phyloP scores from a whole-genome alignment of 2,329 filamentous ascomycete genomes.

The Didymella exigua region DNA sequence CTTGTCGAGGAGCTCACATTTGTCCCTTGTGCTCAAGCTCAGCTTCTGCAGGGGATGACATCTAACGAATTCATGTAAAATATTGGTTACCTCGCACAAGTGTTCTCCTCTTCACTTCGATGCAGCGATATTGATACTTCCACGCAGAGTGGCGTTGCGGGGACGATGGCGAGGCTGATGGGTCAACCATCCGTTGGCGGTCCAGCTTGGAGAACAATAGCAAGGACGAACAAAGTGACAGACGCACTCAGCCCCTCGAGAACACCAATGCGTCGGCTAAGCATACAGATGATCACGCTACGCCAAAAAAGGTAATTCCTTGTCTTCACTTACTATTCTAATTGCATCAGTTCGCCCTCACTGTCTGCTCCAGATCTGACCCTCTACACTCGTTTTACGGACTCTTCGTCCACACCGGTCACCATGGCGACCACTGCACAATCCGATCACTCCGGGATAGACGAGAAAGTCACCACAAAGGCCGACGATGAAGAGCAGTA shows the following conservation, averaged over 20 bases:
- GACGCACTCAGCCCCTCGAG: constrained; percentile 13
- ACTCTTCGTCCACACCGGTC: not conserved
- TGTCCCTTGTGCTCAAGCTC: not conserved
- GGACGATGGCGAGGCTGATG: not conserved
- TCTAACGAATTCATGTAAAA: constrained; percentile 10
- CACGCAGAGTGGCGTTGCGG: not conserved
- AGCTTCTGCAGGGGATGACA: not conserved
- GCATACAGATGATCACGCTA: constrained; percentile 17
- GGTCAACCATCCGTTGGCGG: not conserved
- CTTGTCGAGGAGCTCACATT: not conserved
- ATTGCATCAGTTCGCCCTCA: constrained; percentile 6
- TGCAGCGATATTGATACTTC: not conserved
- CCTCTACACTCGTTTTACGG: not conserved
- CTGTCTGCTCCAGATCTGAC: not conserved
- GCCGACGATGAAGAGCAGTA: constrained; percentile 30
- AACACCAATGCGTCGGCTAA: constrained; percentile 3
- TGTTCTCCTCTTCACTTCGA: not conserved
- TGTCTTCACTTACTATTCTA: constrained; percentile 16
- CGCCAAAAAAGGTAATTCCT: constrained; percentile 23
- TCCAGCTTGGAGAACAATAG: constrained; percentile 40
- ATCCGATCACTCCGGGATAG: constrained; percentile 18
- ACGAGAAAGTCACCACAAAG: constrained; percentile 18
- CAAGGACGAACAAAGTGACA: constrained; percentile 37
- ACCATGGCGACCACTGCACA: constrained; percentile 23
- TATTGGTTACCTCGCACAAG: not conserved